A percentile compares a stretch with the other conserved stretches of the same genome.
Evolutionary conservation across 169 alveolate species (phyloP).

Genomic region (Amoebophrya sp.): DNA sequence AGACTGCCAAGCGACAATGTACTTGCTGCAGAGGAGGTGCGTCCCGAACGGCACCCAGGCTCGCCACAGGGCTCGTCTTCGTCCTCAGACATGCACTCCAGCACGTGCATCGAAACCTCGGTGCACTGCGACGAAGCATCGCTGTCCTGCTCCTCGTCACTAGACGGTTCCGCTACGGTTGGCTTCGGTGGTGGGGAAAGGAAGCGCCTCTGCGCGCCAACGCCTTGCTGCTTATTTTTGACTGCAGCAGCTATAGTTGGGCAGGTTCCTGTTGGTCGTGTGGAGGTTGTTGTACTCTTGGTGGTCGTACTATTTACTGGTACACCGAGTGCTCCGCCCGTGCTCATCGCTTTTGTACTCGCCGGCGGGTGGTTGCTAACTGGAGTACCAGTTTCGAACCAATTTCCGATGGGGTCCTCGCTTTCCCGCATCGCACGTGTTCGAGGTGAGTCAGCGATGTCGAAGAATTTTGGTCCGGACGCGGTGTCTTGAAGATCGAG

Average conservation of each 20-base stretch:
- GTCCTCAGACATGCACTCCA: not conserved
- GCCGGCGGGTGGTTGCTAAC: no score
- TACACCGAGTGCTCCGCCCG: not conserved
- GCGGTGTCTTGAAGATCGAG: not conserved
- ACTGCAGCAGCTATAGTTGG: not conserved
- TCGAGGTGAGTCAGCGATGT: not conserved
- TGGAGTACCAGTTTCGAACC: not conserved
- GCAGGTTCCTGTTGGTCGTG: not conserved
- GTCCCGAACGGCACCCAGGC: not conserved
- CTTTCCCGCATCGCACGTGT: not conserved
- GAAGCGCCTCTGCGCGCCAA: not conserved
- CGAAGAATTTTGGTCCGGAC: not conserved
- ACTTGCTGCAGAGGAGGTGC: not conserved
- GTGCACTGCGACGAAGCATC: not conserved
- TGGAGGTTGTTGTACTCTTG: not conserved
- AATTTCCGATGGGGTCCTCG: slow-evolving; percentile 5
- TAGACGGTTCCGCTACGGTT: not conserved
- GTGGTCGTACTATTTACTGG: not conserved
- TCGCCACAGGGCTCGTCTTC: not conserved
- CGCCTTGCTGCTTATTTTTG: not conserved
- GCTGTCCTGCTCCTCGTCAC: not conserved
- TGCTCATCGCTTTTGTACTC: not conserved
- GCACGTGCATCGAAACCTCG: not conserved
- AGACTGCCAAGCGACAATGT: not conserved
- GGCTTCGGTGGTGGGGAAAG: not conserved